Percentiles rank a stretch among this genome's conserved stretches.
phyloP scores from a whole-genome alignment of 2,329 filamentous ascomycete species.

The Microdochium paspali region DNA sequence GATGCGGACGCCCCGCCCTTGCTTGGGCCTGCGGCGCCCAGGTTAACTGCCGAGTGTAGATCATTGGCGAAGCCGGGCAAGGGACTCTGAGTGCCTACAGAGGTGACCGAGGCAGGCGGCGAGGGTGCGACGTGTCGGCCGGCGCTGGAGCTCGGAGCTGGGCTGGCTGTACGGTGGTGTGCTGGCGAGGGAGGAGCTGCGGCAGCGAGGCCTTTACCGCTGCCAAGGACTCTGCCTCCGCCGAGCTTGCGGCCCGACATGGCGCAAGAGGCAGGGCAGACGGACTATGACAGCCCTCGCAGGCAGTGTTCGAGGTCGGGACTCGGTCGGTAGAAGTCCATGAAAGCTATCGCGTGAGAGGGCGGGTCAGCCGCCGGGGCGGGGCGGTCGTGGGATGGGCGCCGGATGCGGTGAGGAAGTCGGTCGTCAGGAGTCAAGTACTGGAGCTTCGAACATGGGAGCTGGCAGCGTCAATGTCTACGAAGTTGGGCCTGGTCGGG shows the following conservation, averaged over 20 bases:
- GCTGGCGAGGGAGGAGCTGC: constrained; percentile 29
- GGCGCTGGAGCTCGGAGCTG: constrained; percentile 53
- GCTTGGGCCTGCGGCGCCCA: constrained; percentile 37
- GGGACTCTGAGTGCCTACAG: constrained; percentile 36
- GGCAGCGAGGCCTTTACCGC: constrained; percentile 71
- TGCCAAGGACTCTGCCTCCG: constrained; percentile 85
- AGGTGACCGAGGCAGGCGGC: constrained; percentile 34
- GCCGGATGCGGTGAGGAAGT: background rate
- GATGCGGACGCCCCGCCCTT: constrained; percentile 49
- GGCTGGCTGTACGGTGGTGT: constrained; percentile 34
- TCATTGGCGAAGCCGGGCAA: constrained; percentile 67
- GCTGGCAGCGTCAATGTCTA: no score
- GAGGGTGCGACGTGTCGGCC: constrained; percentile 54
- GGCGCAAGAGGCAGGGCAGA: constrained; percentile 13
- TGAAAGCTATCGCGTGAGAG: background rate
- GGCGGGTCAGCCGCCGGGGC: background rate
- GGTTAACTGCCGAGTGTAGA: constrained; percentile 69
- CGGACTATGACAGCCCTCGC: constrained; percentile 5
- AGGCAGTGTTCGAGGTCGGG: background rate
- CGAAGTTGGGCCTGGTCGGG: no score
- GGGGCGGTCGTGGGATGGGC: background rate
- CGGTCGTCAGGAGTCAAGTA: background rate
- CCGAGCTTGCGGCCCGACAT: constrained; percentile 86
- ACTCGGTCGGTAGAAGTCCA: background rate
- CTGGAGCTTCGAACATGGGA: background rate